Evolutionary conservation across 495 filamentous ascomycete genomes (phyloP).

Genomic region (Cairneyella variabilis): DNA sequence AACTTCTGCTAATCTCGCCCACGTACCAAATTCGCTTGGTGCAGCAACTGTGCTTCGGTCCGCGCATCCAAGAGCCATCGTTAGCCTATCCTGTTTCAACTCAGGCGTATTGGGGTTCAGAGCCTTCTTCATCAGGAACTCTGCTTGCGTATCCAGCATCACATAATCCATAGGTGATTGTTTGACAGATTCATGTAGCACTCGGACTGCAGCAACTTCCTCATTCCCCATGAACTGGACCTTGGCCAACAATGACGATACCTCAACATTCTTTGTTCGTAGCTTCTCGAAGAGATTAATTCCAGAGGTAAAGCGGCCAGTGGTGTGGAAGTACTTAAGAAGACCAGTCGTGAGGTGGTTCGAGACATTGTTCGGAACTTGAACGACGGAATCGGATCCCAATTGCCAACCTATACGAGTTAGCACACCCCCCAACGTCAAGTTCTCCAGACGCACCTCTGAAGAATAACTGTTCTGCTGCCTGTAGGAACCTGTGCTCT

Average conservation of each 20-base stretch:
- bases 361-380: constrained; percentile 95
- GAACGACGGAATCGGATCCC: constrained; percentile 93
- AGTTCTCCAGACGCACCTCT: constrained; percentile 52
- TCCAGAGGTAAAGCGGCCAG: constrained; percentile 89
- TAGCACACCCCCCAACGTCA: neutral
- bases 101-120: constrained; percentile 40
- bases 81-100: constrained; percentile 53
- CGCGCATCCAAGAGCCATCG: constrained; percentile 87
- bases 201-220: constrained; percentile 87
- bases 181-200: constrained; percentile 83
- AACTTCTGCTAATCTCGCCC: constrained; percentile 89
- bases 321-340: constrained; percentile 94
- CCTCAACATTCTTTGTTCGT: constrained; percentile 82
- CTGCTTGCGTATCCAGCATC: constrained; percentile 86
- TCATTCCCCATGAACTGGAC: constrained; percentile 92
- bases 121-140: constrained; percentile 88
- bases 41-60: constrained; percentile 91
- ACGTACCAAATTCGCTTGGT: constrained; percentile 94
- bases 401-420: constrained; percentile 74
- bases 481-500: constrained; percentile 93
- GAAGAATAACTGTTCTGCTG: constrained; percentile 93
- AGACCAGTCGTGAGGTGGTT: constrained; percentile 91
- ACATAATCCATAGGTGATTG: constrained; percentile 95
- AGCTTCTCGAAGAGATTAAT: constrained; percentile 98
- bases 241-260: constrained; percentile 85